Base-by-base conservation (phyloP, 2,329 filamentous ascomycete genomes). In the Ploettnerulaceae sp. region DNA sequence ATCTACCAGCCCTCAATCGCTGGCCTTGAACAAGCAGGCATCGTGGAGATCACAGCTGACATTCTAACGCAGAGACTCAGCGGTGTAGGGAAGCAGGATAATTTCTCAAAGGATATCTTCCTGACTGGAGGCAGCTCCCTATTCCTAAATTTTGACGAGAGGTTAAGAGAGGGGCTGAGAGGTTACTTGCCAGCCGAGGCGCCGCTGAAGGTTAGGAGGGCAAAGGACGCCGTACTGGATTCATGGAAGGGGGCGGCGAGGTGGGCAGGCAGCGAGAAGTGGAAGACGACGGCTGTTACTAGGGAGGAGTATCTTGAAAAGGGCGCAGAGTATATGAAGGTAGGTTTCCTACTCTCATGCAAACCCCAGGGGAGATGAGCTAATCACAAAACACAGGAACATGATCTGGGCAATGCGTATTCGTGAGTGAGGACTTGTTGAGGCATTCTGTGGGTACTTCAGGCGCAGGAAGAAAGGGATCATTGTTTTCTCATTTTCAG, bases 1-100 rank as follows among this genome's bases (percentile, higher is more conserved):
- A 77, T 95, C 14, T 96, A 96, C 71, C 88, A 94, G 62, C 91
- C 90, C 0, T 83, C 84, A 12, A 95, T 97, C 61, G 90, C 90
- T 0, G 90, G 90, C 5, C 71, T 96, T 36, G 90, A 97, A 65
- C 93, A 98, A 69, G 89, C 91, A 1, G 93, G 93, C 21, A 79
- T 98, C 40, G 77, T 95, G 14, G 93, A 98, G 66, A 94, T 97
- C 48, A 86, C 87, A 0, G 84, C 89, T 12, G 89, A 94, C 60
- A 93, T 98, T 53, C 73, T 97, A 18, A 89, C 79, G 35, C 87
- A 95, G 67, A 83, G 93, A 3, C 79, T 97, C 9, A 70, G 70
- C 1, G 70, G 71, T 38, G 60, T 79, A 43, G 67, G 66, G 24
- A 66, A 79, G 54, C 80, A 83, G 48, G 76, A 84, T 55, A 79